Base-by-base conservation (phyloP, 2,329 filamentous ascomycete species). In the Juglanconis oblonga region DNA sequence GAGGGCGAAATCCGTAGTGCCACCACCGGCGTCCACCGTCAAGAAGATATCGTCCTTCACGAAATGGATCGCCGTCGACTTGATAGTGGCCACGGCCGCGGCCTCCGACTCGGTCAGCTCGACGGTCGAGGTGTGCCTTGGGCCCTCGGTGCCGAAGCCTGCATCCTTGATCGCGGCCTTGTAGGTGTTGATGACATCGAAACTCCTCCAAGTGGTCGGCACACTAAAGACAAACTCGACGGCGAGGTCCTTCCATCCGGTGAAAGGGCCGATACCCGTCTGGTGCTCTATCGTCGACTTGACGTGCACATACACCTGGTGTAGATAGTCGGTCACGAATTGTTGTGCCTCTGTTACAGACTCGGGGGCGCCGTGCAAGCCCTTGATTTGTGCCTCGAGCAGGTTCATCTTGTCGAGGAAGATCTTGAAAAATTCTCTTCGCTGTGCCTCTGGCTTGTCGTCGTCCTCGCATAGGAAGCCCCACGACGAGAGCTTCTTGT, bases 181-280 rank as follows among this genome's bases (percentile, higher is more conserved):
- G 70, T 83, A 85, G 5, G 68, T 70, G 67, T 84, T 82, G 54
- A 84, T 78, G 2, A 79, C 77, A 7, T 75, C 74, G 59, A 80
- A 72, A 2, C 72, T 78, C 9, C 73, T 75, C 82, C 82, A 86
- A 0, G 82, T 85, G 1, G 82, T 85, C 0, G 83, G 83, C 1
- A 84, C 81, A 50, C 79, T 81, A 69, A 85, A 85, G 8, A 84
- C 70, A 64, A 84, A 86, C 44, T 80, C 76, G 1, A 85, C 77
- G 0, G 70, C 71, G 57, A 81, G 74, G 44, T 67, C 68, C n/a
- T 65, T 67, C 80, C 80, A 83, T 10, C 76, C 75, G 2, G 70
- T 67, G 33, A 67, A 54, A 3, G 72, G 70, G 1, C 69, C 67
- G 32, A 72, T 70, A 0, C 76, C 77, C 5, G 74, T 71, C 51